phyloP scores from a whole-genome alignment of 345 rosid species.

The Syzygium oleosum region DNA sequence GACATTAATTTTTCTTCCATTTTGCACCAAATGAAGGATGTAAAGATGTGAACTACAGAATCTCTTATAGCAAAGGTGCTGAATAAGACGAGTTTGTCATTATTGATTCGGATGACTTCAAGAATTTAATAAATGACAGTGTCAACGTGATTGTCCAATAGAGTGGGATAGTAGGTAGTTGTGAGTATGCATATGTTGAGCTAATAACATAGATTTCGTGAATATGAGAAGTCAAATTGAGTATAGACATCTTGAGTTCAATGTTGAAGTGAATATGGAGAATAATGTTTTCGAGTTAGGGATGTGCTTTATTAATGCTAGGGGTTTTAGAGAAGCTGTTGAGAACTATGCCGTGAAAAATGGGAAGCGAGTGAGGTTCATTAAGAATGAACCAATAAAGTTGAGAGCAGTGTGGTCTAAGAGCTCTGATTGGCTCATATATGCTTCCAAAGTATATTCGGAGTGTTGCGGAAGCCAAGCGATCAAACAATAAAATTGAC shows the following conservation, averaged over 20 bases:
- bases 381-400: neutral
- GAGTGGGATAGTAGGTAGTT: neutral
- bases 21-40: neutral
- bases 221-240: neutral
- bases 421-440: neutral
- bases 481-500: no score
- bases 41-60: neutral
- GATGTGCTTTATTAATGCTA: neutral
- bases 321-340: neutral
- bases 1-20: neutral
- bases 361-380: neutral
- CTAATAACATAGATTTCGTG: neutral
- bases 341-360: neutral
- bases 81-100: neutral
- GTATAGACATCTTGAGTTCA: neutral
- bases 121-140: neutral
- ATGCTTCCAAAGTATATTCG: neutral
- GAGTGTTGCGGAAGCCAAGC: no score
- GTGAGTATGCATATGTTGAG: neutral
- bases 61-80: neutral
- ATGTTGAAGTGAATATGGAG: neutral
- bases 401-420: neutral
- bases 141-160: neutral
- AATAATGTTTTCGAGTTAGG: neutral
- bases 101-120: neutral